A percentile compares a stretch with the other conserved stretches of the same genome.
Evolutionary conservation across 2,329 filamentous ascomycete species (phyloP).

Genomic region (Talaromyces sp.): DNA sequence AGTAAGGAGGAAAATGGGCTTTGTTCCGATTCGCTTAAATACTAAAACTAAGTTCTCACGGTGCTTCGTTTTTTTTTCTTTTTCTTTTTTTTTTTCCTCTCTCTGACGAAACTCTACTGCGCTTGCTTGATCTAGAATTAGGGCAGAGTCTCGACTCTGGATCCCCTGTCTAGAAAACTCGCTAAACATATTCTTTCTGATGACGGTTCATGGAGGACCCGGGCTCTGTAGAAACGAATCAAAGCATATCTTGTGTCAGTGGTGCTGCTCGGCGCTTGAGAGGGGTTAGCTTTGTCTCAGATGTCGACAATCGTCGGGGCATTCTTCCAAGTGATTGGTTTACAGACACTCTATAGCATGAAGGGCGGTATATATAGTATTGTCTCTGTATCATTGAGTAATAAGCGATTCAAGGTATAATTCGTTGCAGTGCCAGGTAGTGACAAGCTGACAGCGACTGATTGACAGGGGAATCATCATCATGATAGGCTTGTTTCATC

Average conservation of each 20-base stretch:
- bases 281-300: not conserved
- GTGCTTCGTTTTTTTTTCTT: not conserved
- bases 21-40: not conserved
- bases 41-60: not conserved
- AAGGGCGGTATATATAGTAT: too few relatives aligned
- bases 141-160: not conserved
- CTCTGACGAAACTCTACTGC: not conserved
- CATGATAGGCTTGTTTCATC: not conserved
- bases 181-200: not conserved
- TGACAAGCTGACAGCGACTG: not conserved
- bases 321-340: not conserved
- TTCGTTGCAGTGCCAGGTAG: not conserved
- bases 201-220: not conserved
- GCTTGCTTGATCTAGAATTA: not conserved
- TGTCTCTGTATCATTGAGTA: not conserved
- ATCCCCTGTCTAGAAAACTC: not conserved
- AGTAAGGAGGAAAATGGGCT: not conserved
- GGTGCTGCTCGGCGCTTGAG: not conserved
- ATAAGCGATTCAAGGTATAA: not conserved
- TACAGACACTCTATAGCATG: not conserved
- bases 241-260: not conserved
- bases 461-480: not conserved
- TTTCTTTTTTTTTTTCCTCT: too few relatives aligned
- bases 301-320: not conserved
- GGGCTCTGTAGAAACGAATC: not conserved